phyloP scores from a whole-genome alignment of 345 rosid genomes.

The Geranium rotundifolium region DNA sequence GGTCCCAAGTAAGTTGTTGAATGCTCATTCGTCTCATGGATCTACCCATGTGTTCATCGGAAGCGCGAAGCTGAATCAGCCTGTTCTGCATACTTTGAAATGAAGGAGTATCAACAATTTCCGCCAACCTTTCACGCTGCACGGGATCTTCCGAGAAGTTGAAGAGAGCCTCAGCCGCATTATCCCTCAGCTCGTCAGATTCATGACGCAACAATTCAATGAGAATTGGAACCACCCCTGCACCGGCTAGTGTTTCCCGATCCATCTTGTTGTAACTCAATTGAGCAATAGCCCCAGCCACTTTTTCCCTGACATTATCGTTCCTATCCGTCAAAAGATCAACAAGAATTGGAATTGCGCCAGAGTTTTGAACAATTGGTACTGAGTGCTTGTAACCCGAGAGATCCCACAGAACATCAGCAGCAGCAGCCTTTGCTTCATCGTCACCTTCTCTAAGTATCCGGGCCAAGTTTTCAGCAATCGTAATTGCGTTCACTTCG shows the following conservation, averaged over 20 bases:
- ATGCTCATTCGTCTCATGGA: constrained; percentile 37
- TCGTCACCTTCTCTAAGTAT: constrained; percentile 46
- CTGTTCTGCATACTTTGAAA: constrained; percentile 34
- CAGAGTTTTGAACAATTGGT: constrained; percentile 39
- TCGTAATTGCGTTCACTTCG: constrained; percentile 38
- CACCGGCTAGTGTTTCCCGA: constrained; percentile 32
- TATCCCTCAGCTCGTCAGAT: constrained; percentile 39
- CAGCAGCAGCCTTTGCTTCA: constrained; percentile 39
- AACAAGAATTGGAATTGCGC: constrained; percentile 41
- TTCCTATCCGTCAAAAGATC: constrained; percentile 32
- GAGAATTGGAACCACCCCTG: constrained; percentile 30
- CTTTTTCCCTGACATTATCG: constrained; percentile 33
- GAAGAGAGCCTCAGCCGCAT: constrained; percentile 40
- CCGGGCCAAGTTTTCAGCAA: constrained; percentile 42
- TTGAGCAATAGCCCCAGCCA: constrained; percentile 38
- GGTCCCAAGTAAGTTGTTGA: constrained; percentile 27
- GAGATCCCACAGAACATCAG: constrained; percentile 53
- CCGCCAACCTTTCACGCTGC: constrained; percentile 21
- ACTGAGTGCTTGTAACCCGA: constrained; percentile 38
- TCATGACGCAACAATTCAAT: constrained; percentile 31
- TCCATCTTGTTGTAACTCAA: constrained; percentile 34
- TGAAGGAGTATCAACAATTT: constrained; percentile 23
- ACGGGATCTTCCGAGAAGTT: constrained; percentile 35
- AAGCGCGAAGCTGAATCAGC: constrained; percentile 23
- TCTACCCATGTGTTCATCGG: constrained; percentile 30